Evolutionary conservation across 176 grass and related monocot species (phyloP), one percentile per base, ranked within the genome.

Genomic region (Melocanna baccifera): DNA sequence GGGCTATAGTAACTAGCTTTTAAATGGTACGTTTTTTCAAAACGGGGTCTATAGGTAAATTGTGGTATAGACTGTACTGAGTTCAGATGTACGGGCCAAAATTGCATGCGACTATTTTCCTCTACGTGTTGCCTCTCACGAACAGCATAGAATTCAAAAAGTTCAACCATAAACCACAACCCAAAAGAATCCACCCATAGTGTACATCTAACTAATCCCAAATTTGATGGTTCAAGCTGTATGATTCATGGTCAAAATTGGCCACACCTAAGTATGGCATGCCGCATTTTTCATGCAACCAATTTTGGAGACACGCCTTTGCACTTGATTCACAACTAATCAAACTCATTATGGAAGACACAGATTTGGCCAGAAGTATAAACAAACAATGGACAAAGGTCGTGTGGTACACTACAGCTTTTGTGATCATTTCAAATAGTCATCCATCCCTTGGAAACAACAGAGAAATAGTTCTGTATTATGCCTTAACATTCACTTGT

Each of bases 241-340:
- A 47, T 65, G 22, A 78, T 78, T 58, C 25, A 64, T 58, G 14
- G 29, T 42, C 79, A 37, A 84, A 74, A 67, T 84, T 79, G 37
- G 11, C 5, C 56, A 62, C 52, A 69, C 19, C 22, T 29, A n/a
- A 4, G 68, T 22, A 80, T 75, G n/a, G 18, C 68, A 76, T 79
- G 36, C 4, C 57, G 52, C 43, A 5, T 36, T 67, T 77, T 78
- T 13, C 1, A 5, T 9, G 53, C 26, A 7, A 79, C 25, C 32
- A 62, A 76, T 30, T 76, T 16, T 71, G 36, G 25, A 77, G 52
- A 10, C 34, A 76, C 28, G 14, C 71, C 26, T 56, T 70, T 70
- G 14, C 22, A 56, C 55, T 70, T 86, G 34, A 71, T 81, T 71
- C 32, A 9, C 63, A 76, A 67, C 63, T 64, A 81, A 16, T 70